Evolutionary conservation across 352 stramenopile genomes (phyloP), one percentile per base, ranked within the genome.

Genomic region (Phytophthora foliorum): DNA sequence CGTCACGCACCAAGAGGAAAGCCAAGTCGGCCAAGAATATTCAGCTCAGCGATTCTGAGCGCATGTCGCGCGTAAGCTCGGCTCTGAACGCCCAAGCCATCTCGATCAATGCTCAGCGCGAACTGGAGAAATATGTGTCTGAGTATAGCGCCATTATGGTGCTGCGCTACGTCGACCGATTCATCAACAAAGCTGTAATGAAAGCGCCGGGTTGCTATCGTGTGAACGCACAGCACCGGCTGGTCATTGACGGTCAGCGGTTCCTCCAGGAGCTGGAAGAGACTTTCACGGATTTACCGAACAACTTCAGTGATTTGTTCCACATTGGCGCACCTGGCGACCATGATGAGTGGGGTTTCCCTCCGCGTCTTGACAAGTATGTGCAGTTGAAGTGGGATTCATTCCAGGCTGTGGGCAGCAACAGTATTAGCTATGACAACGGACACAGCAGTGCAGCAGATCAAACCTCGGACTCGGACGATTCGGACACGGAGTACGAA

Each of bases 131-230:
- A 55, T 81, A 80, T 57, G 36, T 92, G 69, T 78, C 76, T 38
- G 86, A 93, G 67, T 92, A 93, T 77, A 91, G 80, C 36, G 84
- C 86, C 49, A 90, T 92, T 57, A 93, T 93, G 86, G 77, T 93
- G 17, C 75, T 93, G 60, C 86, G 86, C 17, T 93, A 92, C 61
- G 75, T 93, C n/a, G 84, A 93, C 22, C 78, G 86, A 19, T 93
- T 93, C 42, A 82, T 93, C 56, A 86, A 74, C 72, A 92, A 91
- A 63, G 86, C 86, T 4, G 79, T 86, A 39, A 85, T 76, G 50
- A 91, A 90, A 71, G 73, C 80, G 9, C 82, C 86, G 0, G 86
- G 86, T 3, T 92, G 84, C 57, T 93, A 93, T 63, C 77, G 72
- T n/a, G 84, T 93, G 24, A 72, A 77, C 53, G 54, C 67, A 4